Conservation (phyloP, 371 early-diverging fungal genomes). For the Mucor saturninus region DNA sequence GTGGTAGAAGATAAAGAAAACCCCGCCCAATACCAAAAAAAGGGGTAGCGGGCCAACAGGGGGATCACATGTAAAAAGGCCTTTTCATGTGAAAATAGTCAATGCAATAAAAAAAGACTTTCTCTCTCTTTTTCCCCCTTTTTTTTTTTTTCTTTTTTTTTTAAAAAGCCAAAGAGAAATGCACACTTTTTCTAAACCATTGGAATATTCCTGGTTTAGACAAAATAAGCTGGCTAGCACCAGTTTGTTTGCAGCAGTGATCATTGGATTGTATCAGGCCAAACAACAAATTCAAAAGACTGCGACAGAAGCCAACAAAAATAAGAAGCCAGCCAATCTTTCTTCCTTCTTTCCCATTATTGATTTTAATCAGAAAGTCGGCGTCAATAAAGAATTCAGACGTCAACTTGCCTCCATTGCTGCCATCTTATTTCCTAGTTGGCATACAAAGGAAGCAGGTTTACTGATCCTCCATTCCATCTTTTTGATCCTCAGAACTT, state of each 20-base stretch:
- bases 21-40: background rate
- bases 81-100: constrained; percentile 5
- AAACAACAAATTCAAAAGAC: constrained; percentile 7
- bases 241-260: constrained; percentile 15
- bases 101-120: background rate
- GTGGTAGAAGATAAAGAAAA: constrained; percentile 32
- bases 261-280: constrained; percentile 14
- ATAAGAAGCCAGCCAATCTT: constrained; percentile 8
- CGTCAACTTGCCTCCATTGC: constrained; percentile 72
- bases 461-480: constrained; percentile 82
- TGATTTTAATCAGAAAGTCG: constrained; percentile 50
- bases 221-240: constrained; percentile 15
- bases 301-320: constrained; percentile 1
- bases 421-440: constrained; percentile 73
- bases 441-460: constrained; percentile 76
- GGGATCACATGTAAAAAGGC: constrained; percentile 9
- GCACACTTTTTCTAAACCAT: constrained; percentile 26
- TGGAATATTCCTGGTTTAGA: constrained; percentile 16
- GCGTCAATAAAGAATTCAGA: constrained; percentile 71
- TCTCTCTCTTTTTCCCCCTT: background rate
- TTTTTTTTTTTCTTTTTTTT: background rate
- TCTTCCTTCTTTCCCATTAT: constrained; percentile 36
- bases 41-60: no score
- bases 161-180: constrained; percentile 1
- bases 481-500: constrained; percentile 91